Conservation (phyloP, 371 early-diverging fungal species). For the Circinella minor region DNA sequence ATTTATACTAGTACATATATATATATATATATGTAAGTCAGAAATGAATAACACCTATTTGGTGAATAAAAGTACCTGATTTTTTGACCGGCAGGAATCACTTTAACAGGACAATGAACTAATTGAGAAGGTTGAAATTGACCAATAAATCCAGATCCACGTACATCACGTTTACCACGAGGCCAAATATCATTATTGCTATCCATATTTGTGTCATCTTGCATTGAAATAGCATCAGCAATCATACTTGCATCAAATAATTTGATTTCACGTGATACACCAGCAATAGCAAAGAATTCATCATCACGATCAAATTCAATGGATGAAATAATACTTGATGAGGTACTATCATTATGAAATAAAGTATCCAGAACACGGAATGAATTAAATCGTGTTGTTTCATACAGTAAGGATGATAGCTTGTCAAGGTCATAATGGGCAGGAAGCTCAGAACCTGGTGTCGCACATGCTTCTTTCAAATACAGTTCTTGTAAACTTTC, state of each 20-base stretch:
- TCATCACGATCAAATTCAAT: slow-evolving; percentile 94
- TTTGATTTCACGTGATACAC: slow-evolving; percentile 92
- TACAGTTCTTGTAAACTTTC: slow-evolving; percentile 75
- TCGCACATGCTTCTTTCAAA: slow-evolving; percentile 31
- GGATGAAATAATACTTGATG: slow-evolving; percentile 84
- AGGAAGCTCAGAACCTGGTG: background rate
- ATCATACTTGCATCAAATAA: slow-evolving; percentile 81
- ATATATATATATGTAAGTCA: too few relatives aligned
- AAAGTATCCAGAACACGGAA: slow-evolving; percentile 77
- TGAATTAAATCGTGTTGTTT: slow-evolving; percentile 65
- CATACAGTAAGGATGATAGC: slow-evolving; percentile 71
- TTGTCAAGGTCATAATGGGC: slow-evolving; percentile 20
- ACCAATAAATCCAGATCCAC: slow-evolving; percentile 16
- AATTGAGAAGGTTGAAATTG: slow-evolving; percentile 17
- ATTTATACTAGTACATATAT: too few relatives aligned
- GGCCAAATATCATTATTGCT: slow-evolving; percentile 7
- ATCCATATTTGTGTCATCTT: slow-evolving; percentile 26
- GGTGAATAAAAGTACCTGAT: slow-evolving; percentile 42
- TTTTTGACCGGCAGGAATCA: slow-evolving; percentile 62
- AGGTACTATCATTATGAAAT: slow-evolving; percentile 73
- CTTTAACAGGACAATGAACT: slow-evolving; percentile 70
- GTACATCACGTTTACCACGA: background rate
- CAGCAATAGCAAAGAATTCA: slow-evolving; percentile 90
- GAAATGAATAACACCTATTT: too few relatives aligned
- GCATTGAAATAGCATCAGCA: slow-evolving; percentile 26